A percentile compares a stretch with the other conserved stretches of the same genome.
phyloP scores from a whole-genome alignment of 495 filamentous ascomycete genomes.

The Aspergillus nidulans region DNA sequence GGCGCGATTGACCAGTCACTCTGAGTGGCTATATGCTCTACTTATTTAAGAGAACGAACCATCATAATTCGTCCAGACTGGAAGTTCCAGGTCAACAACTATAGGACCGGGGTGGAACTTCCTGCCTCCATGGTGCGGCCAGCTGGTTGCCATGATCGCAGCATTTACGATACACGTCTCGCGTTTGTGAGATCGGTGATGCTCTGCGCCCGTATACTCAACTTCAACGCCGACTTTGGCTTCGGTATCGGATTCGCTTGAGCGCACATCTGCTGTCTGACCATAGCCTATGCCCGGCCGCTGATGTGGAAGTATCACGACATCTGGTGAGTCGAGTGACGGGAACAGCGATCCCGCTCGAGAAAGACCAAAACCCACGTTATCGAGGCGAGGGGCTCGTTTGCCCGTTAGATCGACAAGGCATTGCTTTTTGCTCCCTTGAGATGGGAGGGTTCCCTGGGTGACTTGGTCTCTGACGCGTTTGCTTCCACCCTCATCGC shows the following conservation, averaged over 20 bases:
- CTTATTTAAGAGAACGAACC: too few species aligned
- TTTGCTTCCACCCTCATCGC: not conserved
- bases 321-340: slow-evolving; percentile 1
- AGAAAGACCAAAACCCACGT: slow-evolving; percentile 24
- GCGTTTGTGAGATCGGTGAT: slow-evolving; percentile 31
- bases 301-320: slow-evolving; percentile 1
- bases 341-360: slow-evolving; percentile 1
- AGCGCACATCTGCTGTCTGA: slow-evolving; percentile 9
- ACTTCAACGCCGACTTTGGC: not conserved
- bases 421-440: slow-evolving; percentile 53
- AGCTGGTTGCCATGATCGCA: slow-evolving; percentile 63
- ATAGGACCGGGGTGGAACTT: slow-evolving; percentile 66
- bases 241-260: slow-evolving; percentile 1
- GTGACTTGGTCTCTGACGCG: not conserved
- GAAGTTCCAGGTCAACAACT: slow-evolving; percentile 72
- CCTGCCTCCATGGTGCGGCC: slow-evolving; percentile 56
- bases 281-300: slow-evolving; percentile 1
- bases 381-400: slow-evolving; percentile 38
- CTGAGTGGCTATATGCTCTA: not conserved
- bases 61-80: slow-evolving; percentile 46
- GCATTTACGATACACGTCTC: slow-evolving; percentile 80
- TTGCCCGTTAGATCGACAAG: slow-evolving; percentile 53
- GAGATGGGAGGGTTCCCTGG: slow-evolving; percentile 22
- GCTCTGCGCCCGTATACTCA: not conserved
- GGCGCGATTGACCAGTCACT: not conserved